Conservation (phyloP, 208 protist species). For the Wallacemonas sp. region DNA sequence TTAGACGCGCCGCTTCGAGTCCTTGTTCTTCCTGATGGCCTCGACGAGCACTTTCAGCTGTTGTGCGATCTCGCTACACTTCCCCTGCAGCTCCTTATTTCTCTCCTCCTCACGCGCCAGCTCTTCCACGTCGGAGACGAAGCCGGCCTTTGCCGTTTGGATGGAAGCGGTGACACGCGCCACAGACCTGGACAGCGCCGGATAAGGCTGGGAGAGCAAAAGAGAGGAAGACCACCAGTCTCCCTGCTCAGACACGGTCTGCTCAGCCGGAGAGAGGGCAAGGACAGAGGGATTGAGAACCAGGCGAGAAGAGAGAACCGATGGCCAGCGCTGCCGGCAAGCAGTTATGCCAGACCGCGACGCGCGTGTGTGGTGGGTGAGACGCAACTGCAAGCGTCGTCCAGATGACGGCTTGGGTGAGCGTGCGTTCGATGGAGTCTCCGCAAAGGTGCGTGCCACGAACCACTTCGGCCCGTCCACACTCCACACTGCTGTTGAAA, state of each 20-base stretch:
- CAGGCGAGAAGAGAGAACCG: background rate
- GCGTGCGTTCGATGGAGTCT: background rate
- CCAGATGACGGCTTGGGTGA: background rate
- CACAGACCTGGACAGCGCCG: background rate
- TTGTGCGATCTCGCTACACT: slow-evolving; percentile 62
- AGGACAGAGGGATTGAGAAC: background rate
- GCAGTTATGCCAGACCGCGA: background rate
- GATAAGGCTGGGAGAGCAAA: background rate
- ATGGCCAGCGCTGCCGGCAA: slow-evolving; percentile 8
- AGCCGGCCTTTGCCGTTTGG: background rate
- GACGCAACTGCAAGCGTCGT: background rate
- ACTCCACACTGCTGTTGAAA: background rate
- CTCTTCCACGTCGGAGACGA: slow-evolving; percentile 17
- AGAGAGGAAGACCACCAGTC: background rate
- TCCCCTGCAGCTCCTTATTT: slow-evolving; percentile 43
- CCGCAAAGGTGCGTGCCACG: slow-evolving; percentile 9
- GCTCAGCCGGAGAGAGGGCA: background rate
- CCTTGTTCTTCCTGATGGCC: slow-evolving; percentile 8
- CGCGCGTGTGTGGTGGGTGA: background rate
- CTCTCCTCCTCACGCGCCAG: slow-evolving; percentile 34
- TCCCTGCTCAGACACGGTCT: slow-evolving; percentile 5
- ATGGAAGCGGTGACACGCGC: background rate
- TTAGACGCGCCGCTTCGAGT: background rate
- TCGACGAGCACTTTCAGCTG: slow-evolving; percentile 27
- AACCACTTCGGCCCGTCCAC: slow-evolving; percentile 15